A percentile compares a stretch with the other conserved stretches of the same genome.
phyloP scores from a whole-genome alignment of 495 filamentous ascomycete genomes.

The Arthonia radiata region DNA sequence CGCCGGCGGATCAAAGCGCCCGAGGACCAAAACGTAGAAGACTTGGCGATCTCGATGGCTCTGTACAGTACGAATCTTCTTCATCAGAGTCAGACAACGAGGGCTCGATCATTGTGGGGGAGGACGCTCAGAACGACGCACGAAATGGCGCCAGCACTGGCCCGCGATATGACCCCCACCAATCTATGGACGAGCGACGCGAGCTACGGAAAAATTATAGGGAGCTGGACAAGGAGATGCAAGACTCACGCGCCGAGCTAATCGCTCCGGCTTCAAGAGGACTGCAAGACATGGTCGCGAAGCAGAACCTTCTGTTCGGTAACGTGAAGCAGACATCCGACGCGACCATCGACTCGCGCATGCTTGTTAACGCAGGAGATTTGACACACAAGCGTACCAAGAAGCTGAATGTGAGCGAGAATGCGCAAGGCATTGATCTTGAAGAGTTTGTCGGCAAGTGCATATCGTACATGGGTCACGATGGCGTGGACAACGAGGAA shows the following conservation, averaged over 20 bases:
- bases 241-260: slow-evolving; percentile 47
- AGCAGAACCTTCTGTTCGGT: slow-evolving; percentile 36
- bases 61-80: no score
- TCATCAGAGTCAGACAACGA: no score
- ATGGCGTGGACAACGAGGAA: slow-evolving; percentile 21
- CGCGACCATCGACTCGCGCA: slow-evolving; percentile 67
- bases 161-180: slow-evolving; percentile 91
- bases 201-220: slow-evolving; percentile 40
- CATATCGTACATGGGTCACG: slow-evolving; percentile 57
- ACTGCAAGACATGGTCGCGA: slow-evolving; percentile 32
- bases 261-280: slow-evolving; percentile 33
- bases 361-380: slow-evolving; percentile 57
- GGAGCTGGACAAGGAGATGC: slow-evolving; percentile 37
- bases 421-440: slow-evolving; percentile 51
- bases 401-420: slow-evolving; percentile 42
- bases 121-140: no score
- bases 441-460: slow-evolving; percentile 89
- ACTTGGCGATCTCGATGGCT: no score
- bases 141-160: no score
- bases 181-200: slow-evolving; percentile 55
- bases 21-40: no score
- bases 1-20: no score
- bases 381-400: slow-evolving; percentile 47
- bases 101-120: no score
- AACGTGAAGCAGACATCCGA: slow-evolving; percentile 80